Conservation (phyloP, 768 basidiomycete genomes). For the Atractiella rhizophila region DNA sequence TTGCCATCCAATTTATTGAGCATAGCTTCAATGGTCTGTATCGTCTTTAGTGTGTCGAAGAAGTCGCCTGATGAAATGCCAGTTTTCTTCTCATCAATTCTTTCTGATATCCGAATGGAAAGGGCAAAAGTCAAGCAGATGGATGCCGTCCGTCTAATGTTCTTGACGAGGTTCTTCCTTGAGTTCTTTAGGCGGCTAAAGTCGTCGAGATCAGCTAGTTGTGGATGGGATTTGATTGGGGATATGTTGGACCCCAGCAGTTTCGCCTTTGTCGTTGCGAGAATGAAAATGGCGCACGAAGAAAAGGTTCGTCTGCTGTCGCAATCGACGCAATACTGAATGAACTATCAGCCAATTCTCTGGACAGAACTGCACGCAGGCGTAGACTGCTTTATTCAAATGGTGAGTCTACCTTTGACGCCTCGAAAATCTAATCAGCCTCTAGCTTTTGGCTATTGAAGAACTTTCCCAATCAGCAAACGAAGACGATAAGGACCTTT, state of each 20-base stretch:
- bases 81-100: slow-evolving; percentile 64
- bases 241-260: slow-evolving; percentile 65
- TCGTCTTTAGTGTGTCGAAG: neutral
- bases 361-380: slow-evolving; percentile 90
- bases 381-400: slow-evolving; percentile 74
- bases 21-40: slow-evolving; percentile 67
- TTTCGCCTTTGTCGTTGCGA: slow-evolving; percentile 68
- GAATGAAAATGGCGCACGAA: slow-evolving; percentile 71
- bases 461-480: slow-evolving; percentile 38
- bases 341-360: slow-evolving; percentile 44
- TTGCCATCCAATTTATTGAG: slow-evolving; percentile 50
- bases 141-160: slow-evolving; percentile 69
- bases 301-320: slow-evolving; percentile 40
- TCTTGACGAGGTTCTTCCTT: slow-evolving; percentile 69
- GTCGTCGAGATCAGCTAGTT: slow-evolving; percentile 23
- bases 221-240: slow-evolving; percentile 31
- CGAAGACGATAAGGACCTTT: slow-evolving; percentile 39
- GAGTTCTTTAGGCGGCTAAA: slow-evolving; percentile 48
- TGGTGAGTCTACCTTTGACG: slow-evolving; percentile 24
- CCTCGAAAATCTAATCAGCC: neutral
- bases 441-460: slow-evolving; percentile 54
- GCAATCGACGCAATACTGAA: neutral
- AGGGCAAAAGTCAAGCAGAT: slow-evolving; percentile 79
- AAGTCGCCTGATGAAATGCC: neutral
- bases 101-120: slow-evolving; percentile 85